A percentile compares a stretch with the other conserved stretches of the same genome.
Evolutionary conservation across 495 filamentous ascomycete genomes (phyloP).

Genomic region (Barbatosphaeria neglecta): DNA sequence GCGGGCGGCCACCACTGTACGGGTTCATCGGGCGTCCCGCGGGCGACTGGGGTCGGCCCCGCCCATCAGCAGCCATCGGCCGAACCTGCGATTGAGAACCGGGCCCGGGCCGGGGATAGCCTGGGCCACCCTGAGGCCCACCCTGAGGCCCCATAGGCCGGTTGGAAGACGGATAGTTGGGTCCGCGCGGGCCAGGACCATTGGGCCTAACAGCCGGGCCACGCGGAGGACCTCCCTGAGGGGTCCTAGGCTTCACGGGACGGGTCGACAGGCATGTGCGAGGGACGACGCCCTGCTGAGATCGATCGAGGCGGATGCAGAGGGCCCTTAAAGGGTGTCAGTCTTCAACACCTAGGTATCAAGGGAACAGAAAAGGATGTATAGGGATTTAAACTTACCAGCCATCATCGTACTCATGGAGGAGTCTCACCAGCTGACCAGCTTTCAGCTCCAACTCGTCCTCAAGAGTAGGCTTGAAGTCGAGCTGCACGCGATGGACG

Average conservation of each 20-base stretch:
- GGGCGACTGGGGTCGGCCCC: conserved; percentile 10
- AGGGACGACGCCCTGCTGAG: conserved; percentile 84
- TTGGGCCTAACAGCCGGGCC: conserved; percentile 23
- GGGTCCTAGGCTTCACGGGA: conserved; percentile 75
- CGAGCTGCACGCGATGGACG: conserved; percentile 86
- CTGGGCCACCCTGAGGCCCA: conserved; percentile 15
- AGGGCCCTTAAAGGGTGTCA: conserved; percentile 60
- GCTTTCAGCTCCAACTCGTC: conserved; percentile 75
- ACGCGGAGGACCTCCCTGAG: conserved; percentile 31
- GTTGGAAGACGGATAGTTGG: conserved; percentile 30
- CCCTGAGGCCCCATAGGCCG: conserved; percentile 32
- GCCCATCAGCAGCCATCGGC: conserved; percentile 23
- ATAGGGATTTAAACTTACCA: conserved; percentile 80
- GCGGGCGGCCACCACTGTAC: conserved; percentile 15
- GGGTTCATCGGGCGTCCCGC: conserved; percentile 22
- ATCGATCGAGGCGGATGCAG: conserved; percentile 81
- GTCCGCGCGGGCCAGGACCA: conserved; percentile 31
- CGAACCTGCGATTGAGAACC: conserved; percentile 13
- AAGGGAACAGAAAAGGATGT: too few relatives aligned
- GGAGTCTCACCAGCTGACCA: conserved; percentile 72
- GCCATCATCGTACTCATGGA: conserved; percentile 97
- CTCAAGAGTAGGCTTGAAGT: conserved; percentile 85
- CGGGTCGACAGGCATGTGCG: conserved; percentile 87
- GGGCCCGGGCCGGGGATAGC: conserved; percentile 33
- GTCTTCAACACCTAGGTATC: conserved; percentile 3